Base-by-base conservation (phyloP, 2,329 filamentous ascomycete genomes). In the Sphaceloma murrayae region DNA sequence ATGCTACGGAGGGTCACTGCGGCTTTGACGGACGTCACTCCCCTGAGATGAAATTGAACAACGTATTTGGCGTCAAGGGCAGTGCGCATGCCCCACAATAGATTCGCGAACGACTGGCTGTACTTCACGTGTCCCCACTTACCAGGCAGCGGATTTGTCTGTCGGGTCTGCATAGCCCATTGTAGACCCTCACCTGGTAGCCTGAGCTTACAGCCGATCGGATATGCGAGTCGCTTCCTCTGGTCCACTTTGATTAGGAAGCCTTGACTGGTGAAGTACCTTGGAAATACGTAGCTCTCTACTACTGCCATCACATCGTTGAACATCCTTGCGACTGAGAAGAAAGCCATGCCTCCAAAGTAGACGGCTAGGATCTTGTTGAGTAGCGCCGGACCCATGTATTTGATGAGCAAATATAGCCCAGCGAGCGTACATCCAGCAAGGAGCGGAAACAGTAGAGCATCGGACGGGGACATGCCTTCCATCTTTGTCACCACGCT, bases 321-420 rank as follows among this genome's bases (percentile, higher is more conserved):
- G 34, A 87, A 65, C 17, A 94, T 71, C 32, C 78, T 79, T 6
- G 78, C 71, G 11, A 91, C 72, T 49, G 85, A 85, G 49, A 83
- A 80, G n/a, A 93, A 63, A 0, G 85, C 85, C 58, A 89, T 78
- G 47, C 77, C 62, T 2, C 83, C 84, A 64, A 94, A 88, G 67
- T 96, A 95, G 56, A 74, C 78, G 29, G 84, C 80, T 16, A 96
- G 67, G 29, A 93, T 74, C 62, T 81, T 84, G 67, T 89, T 95
- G 55, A 96, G 65, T 16, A 93, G 67, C 8, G 78, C 71, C 1
- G 87, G 80, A 56, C 94, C 85, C 45, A 95, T 75, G 74, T 82
- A 91, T 60, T 93, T 86, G 58, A 96, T 86, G 48, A 94, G 69
- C 54, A 88, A 80, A 67, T 96, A 96, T 9, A 96, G 70, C 4